Conservation (phyloP, 2,329 filamentous ascomycete species). For the Neurospora sp. region DNA sequence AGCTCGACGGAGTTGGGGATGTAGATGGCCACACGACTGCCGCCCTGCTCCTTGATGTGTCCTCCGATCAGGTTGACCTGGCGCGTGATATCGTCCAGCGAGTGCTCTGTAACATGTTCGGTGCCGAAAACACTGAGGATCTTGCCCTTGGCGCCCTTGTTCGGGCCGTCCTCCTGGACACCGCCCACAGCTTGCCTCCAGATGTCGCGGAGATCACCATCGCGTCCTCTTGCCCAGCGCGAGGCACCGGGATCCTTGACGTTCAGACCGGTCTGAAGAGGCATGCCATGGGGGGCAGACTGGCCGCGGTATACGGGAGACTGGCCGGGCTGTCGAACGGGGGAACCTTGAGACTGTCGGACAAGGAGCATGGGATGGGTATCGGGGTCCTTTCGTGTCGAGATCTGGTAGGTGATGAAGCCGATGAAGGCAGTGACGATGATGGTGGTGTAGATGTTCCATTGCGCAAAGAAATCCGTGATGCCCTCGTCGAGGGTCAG, state of each 20-base stretch:
- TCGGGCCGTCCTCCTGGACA: constrained; percentile 50
- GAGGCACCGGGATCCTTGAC: constrained; percentile 72
- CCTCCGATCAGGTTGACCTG: constrained; percentile 83
- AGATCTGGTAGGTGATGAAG: constrained; percentile 61
- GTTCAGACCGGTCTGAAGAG: constrained; percentile 65
- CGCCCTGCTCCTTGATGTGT: constrained; percentile 61
- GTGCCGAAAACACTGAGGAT: constrained; percentile 73
- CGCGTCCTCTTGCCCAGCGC: constrained; percentile 73
- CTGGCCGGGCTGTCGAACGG: constrained; percentile 74
- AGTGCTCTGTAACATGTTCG: constrained; percentile 64
- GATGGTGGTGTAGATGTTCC: constrained; percentile 71
- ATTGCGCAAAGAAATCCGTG: constrained; percentile 61
- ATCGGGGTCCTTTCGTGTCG: constrained; percentile 71
- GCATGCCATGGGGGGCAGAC: constrained; percentile 76
- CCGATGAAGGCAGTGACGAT: constrained; percentile 57
- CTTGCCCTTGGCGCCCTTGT: constrained; percentile 52
- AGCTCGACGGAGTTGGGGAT: constrained; percentile 90
- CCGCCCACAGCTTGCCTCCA: constrained; percentile 69
- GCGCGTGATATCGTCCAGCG: constrained; percentile 62
- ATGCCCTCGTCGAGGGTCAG: constrained; percentile 63
- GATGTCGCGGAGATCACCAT: constrained; percentile 85
- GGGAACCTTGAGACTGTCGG: constrained; percentile 68
- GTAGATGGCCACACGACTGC: constrained; percentile 76
- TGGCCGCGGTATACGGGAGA: constrained; percentile 80
- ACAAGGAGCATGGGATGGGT: constrained; percentile 85